Evolutionary conservation across 2,329 filamentous ascomycete genomes (phyloP), one percentile per base, ranked within the genome.

Genomic region (Pyrenophora graminea): DNA sequence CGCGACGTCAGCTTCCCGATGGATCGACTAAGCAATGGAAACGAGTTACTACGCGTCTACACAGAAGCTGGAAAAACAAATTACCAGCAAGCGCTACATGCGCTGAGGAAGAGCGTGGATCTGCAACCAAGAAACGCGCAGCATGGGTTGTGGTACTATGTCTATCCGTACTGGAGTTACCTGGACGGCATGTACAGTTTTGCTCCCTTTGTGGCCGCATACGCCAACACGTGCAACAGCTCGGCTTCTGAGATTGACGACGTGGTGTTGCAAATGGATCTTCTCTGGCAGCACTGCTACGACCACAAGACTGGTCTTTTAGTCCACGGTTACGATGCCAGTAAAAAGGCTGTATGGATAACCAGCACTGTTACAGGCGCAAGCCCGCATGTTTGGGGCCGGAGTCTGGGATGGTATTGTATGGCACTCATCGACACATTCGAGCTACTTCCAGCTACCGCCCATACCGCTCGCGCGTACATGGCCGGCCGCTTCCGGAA

Each of bases 301-400:
- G 68, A 79, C 56, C 51, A 67, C 27, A 67, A 64, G 2, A 76
- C 73, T 0, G 75, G 76, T 0, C 69, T 84, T 1, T 67, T 82
- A 0, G 76, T 81, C 0, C 82, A 85, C 53, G 82, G 82, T 4
- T 85, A 82, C 58, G 82, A 84, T 52, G 76, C 76, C 30, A 71
- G 69, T 8, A 76, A 73, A 50, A 74, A 59, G 0, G 80, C 81
- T 4, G 62, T 75, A 0, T 85, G 82, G 82, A 81, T 30, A 30
- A 30, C 82, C 0, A 73, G 82, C 45, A 67, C 72, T 0, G 48
- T 61, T 2, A 83, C 78, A 0, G 82, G 82, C 1, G 80, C 77
- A 0, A 79, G 77, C 34, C 81, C 79, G 0, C 64, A 78, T 3
- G 77, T 83, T 15, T 85, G 82, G 82, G 76, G 74, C n/a, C 67